A percentile compares a stretch with the other conserved stretches of the same genome.
phyloP scores from a whole-genome alignment of 1,284 basidiomycete genomes.

The Sporisorium iseilematis-ciliati region DNA sequence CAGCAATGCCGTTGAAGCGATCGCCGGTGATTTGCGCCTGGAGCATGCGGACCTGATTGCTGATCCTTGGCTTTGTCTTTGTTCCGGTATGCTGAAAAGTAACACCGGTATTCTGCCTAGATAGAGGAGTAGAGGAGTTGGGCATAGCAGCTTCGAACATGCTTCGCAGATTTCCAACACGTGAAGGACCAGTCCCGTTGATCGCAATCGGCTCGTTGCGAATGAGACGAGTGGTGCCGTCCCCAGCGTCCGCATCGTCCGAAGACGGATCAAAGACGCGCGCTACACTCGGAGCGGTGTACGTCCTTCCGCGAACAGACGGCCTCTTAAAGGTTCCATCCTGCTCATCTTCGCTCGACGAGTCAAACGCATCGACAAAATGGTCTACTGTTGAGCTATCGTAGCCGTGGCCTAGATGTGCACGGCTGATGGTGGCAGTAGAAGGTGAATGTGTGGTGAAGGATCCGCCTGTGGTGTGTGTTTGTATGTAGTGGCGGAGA shows the following conservation, averaged over 20 bases:
- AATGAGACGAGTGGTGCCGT: conserved; percentile 31
- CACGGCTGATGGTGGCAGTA: conserved; percentile 32
- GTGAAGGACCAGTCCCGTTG: conserved; percentile 34
- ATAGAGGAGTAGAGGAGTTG: conserved; percentile 9
- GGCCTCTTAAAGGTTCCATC: conserved; percentile 15
- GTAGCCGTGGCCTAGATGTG: conserved; percentile 42
- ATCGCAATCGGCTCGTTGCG: conserved; percentile 46
- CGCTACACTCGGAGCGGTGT: conserved; percentile 47
- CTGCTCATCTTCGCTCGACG: conserved; percentile 28
- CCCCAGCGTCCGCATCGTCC: conserved; percentile 15
- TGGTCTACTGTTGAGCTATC: conserved; percentile 29
- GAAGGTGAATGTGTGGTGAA: conserved; percentile 30
- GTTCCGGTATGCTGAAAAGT: conserved; percentile 17
- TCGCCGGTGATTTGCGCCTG: conserved; percentile 56
- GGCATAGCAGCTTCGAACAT: conserved; percentile 41
- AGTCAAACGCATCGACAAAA: conserved; percentile 43
- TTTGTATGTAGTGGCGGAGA: conserved; percentile 53
- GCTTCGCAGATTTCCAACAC: conserved; percentile 41
- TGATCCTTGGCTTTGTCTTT: conserved; percentile 34
- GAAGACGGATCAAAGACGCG: conserved; percentile 25
- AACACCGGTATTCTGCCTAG: conserved; percentile 32
- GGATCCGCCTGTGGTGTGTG: conserved; percentile 49
- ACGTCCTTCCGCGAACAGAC: conserved; percentile 30
- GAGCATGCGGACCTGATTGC: conserved; percentile 50
- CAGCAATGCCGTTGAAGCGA: conserved; percentile 34